Percentiles rank a stretch among this genome's conserved stretches.
phyloP scores from a whole-genome alignment of 2,329 filamentous ascomycete species.

The Xylaria sp. region DNA sequence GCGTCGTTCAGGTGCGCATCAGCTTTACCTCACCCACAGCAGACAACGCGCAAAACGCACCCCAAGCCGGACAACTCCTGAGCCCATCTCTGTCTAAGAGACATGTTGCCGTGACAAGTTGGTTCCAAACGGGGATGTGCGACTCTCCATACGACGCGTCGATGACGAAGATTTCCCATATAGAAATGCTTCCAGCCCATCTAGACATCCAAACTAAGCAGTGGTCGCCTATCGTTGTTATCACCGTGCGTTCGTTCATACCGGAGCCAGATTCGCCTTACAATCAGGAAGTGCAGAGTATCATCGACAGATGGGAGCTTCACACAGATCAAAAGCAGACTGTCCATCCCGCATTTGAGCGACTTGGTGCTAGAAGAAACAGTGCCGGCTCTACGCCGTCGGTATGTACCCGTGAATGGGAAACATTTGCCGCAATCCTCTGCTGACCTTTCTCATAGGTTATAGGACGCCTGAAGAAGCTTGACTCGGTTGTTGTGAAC shows the following conservation, averaged over 20 bases:
- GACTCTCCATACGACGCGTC: constrained; percentile 43
- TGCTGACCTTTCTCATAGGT: constrained; percentile 22
- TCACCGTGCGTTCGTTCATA: constrained; percentile 66
- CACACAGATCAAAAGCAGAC: constrained; percentile 59
- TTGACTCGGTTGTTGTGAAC: constrained; percentile 62
- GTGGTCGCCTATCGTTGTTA: constrained; percentile 54
- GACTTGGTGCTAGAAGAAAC: constrained; percentile 60
- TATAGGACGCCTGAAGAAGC: constrained; percentile 48
- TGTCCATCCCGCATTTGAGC: constrained; percentile 72
- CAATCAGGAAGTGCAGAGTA: constrained; percentile 61
- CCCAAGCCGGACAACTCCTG: constrained; percentile 41
- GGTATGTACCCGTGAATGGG: constrained; percentile 5
- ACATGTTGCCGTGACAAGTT: constrained; percentile 53
- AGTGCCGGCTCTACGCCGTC: constrained; percentile 34
- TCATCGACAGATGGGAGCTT: constrained; percentile 80
- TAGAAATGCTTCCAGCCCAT: constrained; percentile 66
- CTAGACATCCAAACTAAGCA: constrained; percentile 55
- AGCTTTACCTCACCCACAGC: constrained; percentile 63
- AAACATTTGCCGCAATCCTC: background rate
- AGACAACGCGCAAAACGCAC: constrained; percentile 47
- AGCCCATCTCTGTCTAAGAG: constrained; percentile 51
- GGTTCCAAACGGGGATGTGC: constrained; percentile 45
- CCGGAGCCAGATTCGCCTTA: constrained; percentile 51
- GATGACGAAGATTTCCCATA: constrained; percentile 62
- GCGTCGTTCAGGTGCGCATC: constrained; percentile 67